A percentile compares a stretch with the other conserved stretches of the same genome.
These are phyloP conservation scores for Trametopsis cervina DNA, from an alignment of 768 basidiomycete species.

Conservation along the genomic window DNA sequence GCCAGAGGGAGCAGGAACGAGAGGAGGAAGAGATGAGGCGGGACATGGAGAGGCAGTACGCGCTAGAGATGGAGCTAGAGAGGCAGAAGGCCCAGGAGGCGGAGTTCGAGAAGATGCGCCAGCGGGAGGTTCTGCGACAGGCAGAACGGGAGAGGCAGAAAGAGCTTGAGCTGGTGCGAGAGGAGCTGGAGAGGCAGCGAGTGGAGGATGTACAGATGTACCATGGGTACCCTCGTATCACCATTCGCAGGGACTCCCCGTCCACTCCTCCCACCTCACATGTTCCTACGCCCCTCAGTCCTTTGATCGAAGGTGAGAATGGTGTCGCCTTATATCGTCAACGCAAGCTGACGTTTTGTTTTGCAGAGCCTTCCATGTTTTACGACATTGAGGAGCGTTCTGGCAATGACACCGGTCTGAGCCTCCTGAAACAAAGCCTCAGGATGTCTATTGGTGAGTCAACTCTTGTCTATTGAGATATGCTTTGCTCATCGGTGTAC, in stretches of 20 bases:
- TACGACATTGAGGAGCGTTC: conserved; percentile 10
- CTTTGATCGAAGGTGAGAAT: conserved; percentile 19
- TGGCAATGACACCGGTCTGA: conserved; percentile 33
- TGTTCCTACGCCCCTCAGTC: conserved; percentile 20
- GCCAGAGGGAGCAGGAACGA: conserved; percentile 25
- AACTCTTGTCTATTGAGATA: neutral
- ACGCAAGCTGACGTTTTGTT: neutral
- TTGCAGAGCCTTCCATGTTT: conserved; percentile 13
- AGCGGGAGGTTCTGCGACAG: conserved; percentile 7
- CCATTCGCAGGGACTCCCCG: conserved; percentile 6
- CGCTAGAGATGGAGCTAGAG: conserved; percentile 16
- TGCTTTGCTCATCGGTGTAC: neutral
- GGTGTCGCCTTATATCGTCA: too few species aligned
- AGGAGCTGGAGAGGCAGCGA: conserved; percentile 9
- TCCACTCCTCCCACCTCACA: conserved; percentile 1
- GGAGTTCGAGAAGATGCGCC: conserved; percentile 13
- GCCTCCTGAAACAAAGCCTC: conserved; percentile 59
- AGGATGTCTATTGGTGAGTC: conserved; percentile 65
- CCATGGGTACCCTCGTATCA: conserved; percentile 4
- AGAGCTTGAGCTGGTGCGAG: conserved; percentile 9
- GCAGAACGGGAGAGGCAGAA: conserved; percentile 9
- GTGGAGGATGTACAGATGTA: conserved; percentile 11
- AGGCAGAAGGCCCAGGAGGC: conserved; percentile 18
- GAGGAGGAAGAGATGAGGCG: conserved; percentile 13
- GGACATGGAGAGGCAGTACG: conserved; percentile 24